A percentile compares a stretch with the other conserved stretches of the same genome.
These are phyloP conservation scores for Penicillium coffeae DNA, from an alignment of 495 filamentous ascomycete genomes.

Conservation along the genomic window DNA sequence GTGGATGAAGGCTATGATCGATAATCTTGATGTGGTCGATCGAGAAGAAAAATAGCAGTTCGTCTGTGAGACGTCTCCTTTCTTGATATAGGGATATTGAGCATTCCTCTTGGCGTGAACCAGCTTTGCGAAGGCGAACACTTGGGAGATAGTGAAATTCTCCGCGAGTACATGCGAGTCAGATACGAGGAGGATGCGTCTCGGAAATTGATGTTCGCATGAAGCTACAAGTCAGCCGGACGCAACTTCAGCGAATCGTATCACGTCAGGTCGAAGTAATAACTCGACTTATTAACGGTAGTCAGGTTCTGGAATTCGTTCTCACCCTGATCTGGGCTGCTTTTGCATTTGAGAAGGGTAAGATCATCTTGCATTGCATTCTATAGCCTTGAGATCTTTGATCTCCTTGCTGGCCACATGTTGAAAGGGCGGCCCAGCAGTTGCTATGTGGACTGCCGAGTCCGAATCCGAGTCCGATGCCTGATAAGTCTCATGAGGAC, in stretches of 20 bases:
- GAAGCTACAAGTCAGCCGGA: background rate
- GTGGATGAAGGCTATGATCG: background rate
- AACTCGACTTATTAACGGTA: conserved; percentile 8
- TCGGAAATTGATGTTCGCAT: too few relatives aligned
- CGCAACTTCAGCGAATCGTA: background rate
- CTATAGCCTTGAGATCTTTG: background rate
- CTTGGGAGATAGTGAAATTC: conserved; percentile 1
- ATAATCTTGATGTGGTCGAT: conserved; percentile 1
- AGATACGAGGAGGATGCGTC: conserved; percentile 2
- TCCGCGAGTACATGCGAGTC: too few relatives aligned
- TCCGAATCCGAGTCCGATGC: conserved; percentile 24
- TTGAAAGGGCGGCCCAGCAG: background rate
- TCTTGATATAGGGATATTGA: too few relatives aligned
- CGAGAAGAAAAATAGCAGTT: conserved; percentile 4
- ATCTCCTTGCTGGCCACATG: background rate
- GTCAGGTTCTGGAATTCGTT: background rate
- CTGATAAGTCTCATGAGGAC: background rate
- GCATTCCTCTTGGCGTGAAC: too few relatives aligned
- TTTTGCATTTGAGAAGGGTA: background rate
- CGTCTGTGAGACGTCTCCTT: conserved; percentile 3
- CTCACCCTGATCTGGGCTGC: background rate
- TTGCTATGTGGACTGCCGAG: conserved; percentile 3
- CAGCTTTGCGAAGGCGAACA: conserved; percentile 1
- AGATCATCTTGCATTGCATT: background rate
- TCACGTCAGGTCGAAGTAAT: conserved; percentile 9